Percentiles rank a stretch among this genome's conserved stretches.
phyloP scores from a whole-genome alignment of 2,329 filamentous ascomycete species.

The Aspergillus brunneoviolaceus region DNA sequence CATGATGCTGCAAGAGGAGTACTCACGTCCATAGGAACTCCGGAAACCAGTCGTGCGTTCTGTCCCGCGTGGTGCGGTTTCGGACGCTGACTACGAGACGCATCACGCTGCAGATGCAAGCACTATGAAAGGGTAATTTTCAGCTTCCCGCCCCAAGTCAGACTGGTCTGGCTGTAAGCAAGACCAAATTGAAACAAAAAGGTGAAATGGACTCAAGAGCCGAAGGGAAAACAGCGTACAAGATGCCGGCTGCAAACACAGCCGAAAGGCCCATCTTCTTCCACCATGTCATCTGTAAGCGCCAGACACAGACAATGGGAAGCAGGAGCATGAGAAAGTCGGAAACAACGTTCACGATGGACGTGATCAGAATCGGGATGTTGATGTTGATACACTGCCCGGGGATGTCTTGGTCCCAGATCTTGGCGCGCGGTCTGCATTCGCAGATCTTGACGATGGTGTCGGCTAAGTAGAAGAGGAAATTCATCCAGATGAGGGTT shows the following conservation, averaged over 20 bases:
- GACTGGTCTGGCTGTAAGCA: background rate
- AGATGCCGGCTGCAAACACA: constrained; percentile 25
- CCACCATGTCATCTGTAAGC: constrained; percentile 19
- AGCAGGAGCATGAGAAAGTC: constrained; percentile 25
- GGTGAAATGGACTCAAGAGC: background rate
- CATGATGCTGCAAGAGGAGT: too few relatives aligned
- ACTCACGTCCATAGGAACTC: constrained; percentile 29
- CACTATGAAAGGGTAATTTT: constrained; percentile 9
- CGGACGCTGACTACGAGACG: constrained; percentile 22
- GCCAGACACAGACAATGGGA: constrained; percentile 25
- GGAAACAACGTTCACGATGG: constrained; percentile 25
- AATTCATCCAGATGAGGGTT: constrained; percentile 24
- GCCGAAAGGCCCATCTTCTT: constrained; percentile 23
- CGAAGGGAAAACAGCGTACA: constrained; percentile 15
- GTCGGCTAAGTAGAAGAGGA: constrained; percentile 25
- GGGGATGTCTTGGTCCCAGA: constrained; percentile 20
- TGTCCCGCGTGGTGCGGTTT: constrained; percentile 18
- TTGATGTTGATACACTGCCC: constrained; percentile 27
- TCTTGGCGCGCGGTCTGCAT: constrained; percentile 25
- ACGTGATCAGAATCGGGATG: constrained; percentile 21
- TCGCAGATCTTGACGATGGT: constrained; percentile 29
- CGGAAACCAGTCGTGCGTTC: constrained; percentile 26
- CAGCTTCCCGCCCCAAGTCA: background rate
- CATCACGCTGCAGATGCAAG: constrained; percentile 26
- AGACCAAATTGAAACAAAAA: background rate